phyloP scores from a whole-genome alignment of 1,139 yeast species.

The Blastobotrys apis region DNA sequence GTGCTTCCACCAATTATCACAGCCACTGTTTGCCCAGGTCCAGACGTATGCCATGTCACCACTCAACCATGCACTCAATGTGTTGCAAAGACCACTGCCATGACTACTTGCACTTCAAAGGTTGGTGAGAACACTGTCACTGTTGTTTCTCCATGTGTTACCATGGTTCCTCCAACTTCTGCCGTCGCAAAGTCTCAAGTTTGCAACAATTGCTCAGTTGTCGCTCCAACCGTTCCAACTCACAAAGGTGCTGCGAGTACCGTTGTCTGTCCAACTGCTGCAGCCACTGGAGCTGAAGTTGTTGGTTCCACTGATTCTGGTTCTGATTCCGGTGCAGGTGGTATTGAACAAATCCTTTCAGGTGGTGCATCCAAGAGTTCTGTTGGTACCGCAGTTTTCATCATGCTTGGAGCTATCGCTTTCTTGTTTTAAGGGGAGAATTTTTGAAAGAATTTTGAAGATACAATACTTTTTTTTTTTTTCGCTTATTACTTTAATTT shows the following conservation, averaged over 20 bases:
- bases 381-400: constrained; percentile 14
- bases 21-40: constrained; percentile 15
- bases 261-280: constrained; percentile 13
- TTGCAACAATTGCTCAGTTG: background rate
- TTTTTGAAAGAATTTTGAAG: background rate
- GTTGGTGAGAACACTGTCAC: constrained; percentile 19
- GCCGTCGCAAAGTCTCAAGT: background rate
- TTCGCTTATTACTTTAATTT: background rate
- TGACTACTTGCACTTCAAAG: constrained; percentile 22
- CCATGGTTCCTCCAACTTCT: constrained; percentile 9
- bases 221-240: constrained; percentile 10
- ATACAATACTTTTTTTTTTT: background rate
- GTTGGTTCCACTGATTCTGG: constrained; percentile 6
- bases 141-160: constrained; percentile 22
- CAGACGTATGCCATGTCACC: background rate
- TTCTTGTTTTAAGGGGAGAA: constrained; percentile 12
- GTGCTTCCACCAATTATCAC: constrained; percentile 24
- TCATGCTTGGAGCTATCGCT: constrained; percentile 16
- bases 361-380: constrained; percentile 13
- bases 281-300: constrained; percentile 11
- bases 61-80: too few relatives aligned
- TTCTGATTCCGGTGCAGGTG: constrained; percentile 1
- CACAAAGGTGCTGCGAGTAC: constrained; percentile 7
- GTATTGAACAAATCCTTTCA: constrained; percentile 7
- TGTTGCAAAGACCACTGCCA: too few relatives aligned